Evolutionary conservation across 768 basidiomycete species (phyloP), one percentile per base, ranked within the genome.

Genomic region (Tephrocybe rancida): DNA sequence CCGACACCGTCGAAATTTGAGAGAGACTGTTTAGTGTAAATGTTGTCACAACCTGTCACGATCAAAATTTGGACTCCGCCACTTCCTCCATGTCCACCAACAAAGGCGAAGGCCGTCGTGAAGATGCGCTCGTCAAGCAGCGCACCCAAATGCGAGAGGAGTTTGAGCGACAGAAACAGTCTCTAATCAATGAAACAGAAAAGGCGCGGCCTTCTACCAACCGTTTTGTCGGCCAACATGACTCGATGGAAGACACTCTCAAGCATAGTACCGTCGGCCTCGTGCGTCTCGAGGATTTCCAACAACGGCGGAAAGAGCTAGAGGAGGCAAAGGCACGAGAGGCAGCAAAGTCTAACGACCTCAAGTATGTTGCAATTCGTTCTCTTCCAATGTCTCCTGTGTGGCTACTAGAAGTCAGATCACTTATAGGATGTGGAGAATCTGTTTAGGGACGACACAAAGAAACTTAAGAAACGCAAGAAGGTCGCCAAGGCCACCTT

Each of bases 221-320:
- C 66, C 89, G 95, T 56, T 98, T 98, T 70, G 90, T 96, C 32
- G 92, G 93, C 1, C 92, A 95, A 68, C 85, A 92, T 71, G 95
- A 98, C 67, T 92, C 91, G 4, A 86, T 97, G 80, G 96, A 98
- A 69, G 96, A 98, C 54, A 81, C 85, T 6, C 80, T 98, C 46
- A 97, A 96, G 78, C 80, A 92, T 56, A 87, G 80, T 44, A 98
- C 96, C 1, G 85, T 98, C 39, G 96, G 96, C 58, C 81, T 98
- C 16, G 95, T 98, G 2, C 84, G 79, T 53, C 78, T 98, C 6
- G 92, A 96, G 59, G 96, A 97, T 26, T 98, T 98, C 59, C 91
- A 95, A 68, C 89, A 92, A 71, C 84, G 79, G 63, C 75, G 92
- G 54, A 91, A 91, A 65, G 92, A 92, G 57, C 71, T 98, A 3